A percentile compares a stretch with the other conserved stretches of the same genome.
These are phyloP conservation scores for Aureobasidium sp. DNA, from an alignment of 2,329 filamentous ascomycete genomes.

Conservation along the genomic window DNA sequence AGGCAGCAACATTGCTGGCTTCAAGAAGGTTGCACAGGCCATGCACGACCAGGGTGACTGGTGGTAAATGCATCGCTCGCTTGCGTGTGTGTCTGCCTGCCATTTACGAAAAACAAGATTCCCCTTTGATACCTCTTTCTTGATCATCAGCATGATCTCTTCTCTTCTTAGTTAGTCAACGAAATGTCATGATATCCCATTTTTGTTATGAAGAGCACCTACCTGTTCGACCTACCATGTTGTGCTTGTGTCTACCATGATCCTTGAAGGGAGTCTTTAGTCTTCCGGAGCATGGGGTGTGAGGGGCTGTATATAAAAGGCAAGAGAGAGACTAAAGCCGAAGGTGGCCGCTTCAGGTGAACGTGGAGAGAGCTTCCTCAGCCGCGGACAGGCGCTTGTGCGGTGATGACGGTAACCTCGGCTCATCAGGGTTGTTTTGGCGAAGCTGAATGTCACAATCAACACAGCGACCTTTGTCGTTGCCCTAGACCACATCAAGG, in stretches of 20 bases:
- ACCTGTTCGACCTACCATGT: not conserved
- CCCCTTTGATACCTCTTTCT: constrained; percentile 6
- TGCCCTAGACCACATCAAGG: not conserved
- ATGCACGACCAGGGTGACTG: constrained; percentile 98
- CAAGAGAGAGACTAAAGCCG: not conserved
- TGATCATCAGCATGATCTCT: not conserved
- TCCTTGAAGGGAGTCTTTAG: not conserved
- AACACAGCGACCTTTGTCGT: not conserved
- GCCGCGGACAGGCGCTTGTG: not conserved
- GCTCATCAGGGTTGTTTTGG: not conserved
- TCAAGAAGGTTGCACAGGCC: constrained; percentile 88
- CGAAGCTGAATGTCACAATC: not conserved
- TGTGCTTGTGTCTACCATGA: not conserved
- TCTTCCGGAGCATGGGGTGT: not conserved
- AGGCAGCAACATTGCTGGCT: constrained; percentile 94
- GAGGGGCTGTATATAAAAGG: not conserved
- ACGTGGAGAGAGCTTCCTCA: not conserved
- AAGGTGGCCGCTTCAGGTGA: not conserved
- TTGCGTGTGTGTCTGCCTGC: not conserved
- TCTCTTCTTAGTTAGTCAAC: not conserved
- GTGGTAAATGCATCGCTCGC: constrained; percentile 42
- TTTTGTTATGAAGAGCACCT: not conserved
- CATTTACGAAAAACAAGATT: constrained; percentile 3
- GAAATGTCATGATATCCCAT: constrained; percentile 11
- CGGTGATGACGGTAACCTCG: not conserved